Evolutionary conservation across 352 stramenopile genomes (phyloP), one percentile per base, ranked within the genome.

Genomic region (Phytophthora tentaculata): DNA sequence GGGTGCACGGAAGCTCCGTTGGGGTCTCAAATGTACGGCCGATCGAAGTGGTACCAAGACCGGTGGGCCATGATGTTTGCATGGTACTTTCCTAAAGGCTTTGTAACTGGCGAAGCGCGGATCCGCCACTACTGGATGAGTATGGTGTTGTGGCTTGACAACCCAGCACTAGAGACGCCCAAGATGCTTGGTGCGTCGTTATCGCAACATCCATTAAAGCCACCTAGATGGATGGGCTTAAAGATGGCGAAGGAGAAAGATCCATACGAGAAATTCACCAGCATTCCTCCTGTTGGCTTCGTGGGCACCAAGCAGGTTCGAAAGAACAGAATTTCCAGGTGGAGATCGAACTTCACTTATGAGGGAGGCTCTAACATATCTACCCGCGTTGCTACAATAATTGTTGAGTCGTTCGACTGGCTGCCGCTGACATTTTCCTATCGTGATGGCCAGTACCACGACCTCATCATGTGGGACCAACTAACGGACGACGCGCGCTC

Each of bases 1-100:
- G 32, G 13, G 1, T 39, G 8, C 0, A 39, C 8, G 32, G 32
- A 39, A 39, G 12, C 1, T 4, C 10, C 10, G 8, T 9, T 39
- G 12, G 64, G 56, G 0, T 63, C 56, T 17, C 64, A 72, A 59
- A 45, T 63, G 3, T 72, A 72, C 17, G 45, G 51, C 5, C 50
- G 56, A 50, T 26, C 50, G 0, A 20, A 13, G 8, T 62, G 53
- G 56, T 49, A 66, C 24, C 47, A 14, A 2, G 58, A 24, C 35
- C 20, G 20, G 32, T 39, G 32, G 32, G 5, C 32, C 32, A 39
- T 39, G 8, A 1, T 50, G 35, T 37, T 23, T 39, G 32, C 32
- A 4, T 39, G 32, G 8, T 39, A 16, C 32, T 39, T 2, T 9
- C 32, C 8, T 6, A 39, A 39, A 39, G 32, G 32, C 1, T 39